Evolutionary conservation across 805 yeast genomes (phyloP), one percentile per base, ranked within the genome.

Genomic region (Starmerella lactis-condensi): DNA sequence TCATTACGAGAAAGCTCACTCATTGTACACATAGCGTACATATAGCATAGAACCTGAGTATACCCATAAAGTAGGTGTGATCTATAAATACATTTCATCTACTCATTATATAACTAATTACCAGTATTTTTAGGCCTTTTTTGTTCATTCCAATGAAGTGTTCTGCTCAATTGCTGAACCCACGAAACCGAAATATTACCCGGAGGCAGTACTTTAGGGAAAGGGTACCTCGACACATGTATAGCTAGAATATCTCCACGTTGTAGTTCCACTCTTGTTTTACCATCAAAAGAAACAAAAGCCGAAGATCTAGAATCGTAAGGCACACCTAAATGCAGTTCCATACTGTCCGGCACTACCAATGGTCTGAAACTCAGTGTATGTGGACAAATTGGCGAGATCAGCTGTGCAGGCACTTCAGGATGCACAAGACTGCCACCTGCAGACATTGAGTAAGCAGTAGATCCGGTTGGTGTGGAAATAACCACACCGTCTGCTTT

Each of bases 361-460:
- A 85, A 75, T 3, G 96, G 96, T 42, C 96, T 63, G 57, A 85
- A 85, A 6, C 93, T 77, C 28, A 85, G 62, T 0, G 95, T 81
- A 49, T 85, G 96, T 1, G 96, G 95, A 50, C 96, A 85, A 36
- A 85, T 82, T 1, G 96, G 96, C 0, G 96, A 82, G 5, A 85
- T 82, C 34, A 82, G 72, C 19, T 83, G 77, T 7, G 93, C 93
- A 38, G 82, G 75, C 11, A 85, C 92, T 20, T 79, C 82, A 0
- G 96, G 95, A 46, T 83, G 94, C 4, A 85, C 93, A 30, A 85
- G 62, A 1, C 93, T 75, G 1, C 96, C 96, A 10, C 95, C 95
- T 0, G 96, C 95, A 26, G 92, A 75, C 30, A 85, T 60, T 1
- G 94, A 82, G 52, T 85, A 85, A 0, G 96, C 96, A 0, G 96